Conservation (phyloP, 2,329 filamentous ascomycete species). For the Xylaria sp. region DNA sequence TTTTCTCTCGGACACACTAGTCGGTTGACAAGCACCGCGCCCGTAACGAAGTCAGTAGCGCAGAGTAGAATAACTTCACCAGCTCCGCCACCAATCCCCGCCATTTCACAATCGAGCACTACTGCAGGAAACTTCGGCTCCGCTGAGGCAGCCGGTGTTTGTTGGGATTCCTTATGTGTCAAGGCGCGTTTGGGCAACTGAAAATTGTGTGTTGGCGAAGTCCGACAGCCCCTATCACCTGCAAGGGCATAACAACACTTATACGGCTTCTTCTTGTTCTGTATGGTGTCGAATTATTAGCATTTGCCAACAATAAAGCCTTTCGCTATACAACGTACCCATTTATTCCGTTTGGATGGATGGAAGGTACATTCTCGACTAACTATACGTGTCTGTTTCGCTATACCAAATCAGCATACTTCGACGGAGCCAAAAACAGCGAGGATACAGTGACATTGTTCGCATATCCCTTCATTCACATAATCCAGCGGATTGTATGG, state of each 20-base stretch:
- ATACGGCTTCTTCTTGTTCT: conserved; percentile 4
- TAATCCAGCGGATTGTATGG: conserved; percentile 1
- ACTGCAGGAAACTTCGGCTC: conserved; percentile 6
- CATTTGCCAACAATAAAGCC: neutral
- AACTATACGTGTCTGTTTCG: neutral
- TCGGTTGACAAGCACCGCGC: conserved; percentile 1
- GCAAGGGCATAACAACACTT: neutral
- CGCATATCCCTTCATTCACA: neutral
- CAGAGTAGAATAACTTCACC: neutral
- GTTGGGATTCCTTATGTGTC: neutral
- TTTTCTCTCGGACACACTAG: neutral
- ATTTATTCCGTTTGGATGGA: neutral
- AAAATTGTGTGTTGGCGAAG: conserved; percentile 1
- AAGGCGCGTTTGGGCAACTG: neutral
- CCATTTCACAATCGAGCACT: conserved; percentile 3
- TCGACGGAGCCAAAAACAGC: neutral
- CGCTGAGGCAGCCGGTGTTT: conserved; percentile 1
- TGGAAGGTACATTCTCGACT: conserved; percentile 5
- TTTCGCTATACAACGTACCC: neutral
- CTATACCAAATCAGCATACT: neutral
- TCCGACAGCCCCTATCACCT: neutral
- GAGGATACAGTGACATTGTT: neutral
- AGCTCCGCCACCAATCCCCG: neutral
- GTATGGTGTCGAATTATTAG: neutral
- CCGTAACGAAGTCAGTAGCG: conserved; percentile 2